phyloP scores from a whole-genome alignment of 2,329 filamentous ascomycete genomes.

The Cephalotrichum gorgonifer region DNA sequence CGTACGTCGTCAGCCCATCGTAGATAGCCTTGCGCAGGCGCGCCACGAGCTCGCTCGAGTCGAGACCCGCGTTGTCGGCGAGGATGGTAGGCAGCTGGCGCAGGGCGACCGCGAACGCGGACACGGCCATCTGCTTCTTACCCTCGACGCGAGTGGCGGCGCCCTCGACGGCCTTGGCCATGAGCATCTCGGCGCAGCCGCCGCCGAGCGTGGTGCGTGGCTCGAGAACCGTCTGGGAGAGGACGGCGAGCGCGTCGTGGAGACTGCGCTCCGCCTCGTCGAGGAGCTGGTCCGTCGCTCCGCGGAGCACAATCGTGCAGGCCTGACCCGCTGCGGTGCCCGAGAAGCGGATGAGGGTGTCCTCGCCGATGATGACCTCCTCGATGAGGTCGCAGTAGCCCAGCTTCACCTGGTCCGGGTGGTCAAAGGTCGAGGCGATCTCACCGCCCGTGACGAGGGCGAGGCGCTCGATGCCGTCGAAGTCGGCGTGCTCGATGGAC shows the following conservation, averaged over 20 bases:
- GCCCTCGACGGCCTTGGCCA: conserved; percentile 95
- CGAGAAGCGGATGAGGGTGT: conserved; percentile 94
- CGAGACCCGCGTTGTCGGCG: conserved; percentile 92
- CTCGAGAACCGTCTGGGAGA: conserved; percentile 93
- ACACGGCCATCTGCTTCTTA: conserved; percentile 91
- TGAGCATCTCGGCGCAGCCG: conserved; percentile 96
- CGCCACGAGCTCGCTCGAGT: conserved; percentile 88
- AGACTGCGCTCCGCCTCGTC: conserved; percentile 94
- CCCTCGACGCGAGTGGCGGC: conserved; percentile 89
- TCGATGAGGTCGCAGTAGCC: conserved; percentile 93
- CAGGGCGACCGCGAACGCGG: conserved; percentile 78
- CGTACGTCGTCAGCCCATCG: conserved; percentile 85
- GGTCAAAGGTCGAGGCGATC: conserved; percentile 95
- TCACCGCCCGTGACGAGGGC: conserved; percentile 94
- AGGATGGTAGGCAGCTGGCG: conserved; percentile 93
- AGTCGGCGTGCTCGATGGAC: conserved; percentile 98
- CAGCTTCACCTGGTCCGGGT: conserved; percentile 93
- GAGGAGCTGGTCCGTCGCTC: conserved; percentile 91
- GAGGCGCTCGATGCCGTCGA: conserved; percentile 92
- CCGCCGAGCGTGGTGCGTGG: conserved; percentile 90
- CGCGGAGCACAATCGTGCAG: conserved; percentile 92
- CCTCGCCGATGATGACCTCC: conserved; percentile 96
- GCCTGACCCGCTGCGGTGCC: conserved; percentile 88
- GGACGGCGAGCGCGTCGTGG: conserved; percentile 89
- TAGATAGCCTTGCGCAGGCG: conserved; percentile 90